These are phyloP conservation scores for Albugo candida DNA, from an alignment of 352 stramenopile species.

Conservation along the genomic window DNA sequence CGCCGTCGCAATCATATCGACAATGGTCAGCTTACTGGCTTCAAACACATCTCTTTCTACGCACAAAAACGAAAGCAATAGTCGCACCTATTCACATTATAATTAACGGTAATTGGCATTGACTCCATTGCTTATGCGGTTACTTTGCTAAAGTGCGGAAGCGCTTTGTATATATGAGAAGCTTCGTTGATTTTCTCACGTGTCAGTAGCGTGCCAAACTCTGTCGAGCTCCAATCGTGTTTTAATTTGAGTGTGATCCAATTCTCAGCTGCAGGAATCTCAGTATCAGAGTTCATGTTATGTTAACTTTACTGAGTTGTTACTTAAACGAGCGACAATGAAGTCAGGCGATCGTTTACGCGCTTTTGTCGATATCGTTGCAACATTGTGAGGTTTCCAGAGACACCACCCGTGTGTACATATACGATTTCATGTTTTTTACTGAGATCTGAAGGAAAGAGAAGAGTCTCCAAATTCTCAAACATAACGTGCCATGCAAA, in stretches of 20 bases:
- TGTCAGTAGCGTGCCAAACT: constrained; percentile 40
- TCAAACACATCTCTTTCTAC: constrained; percentile 30
- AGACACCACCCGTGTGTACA: constrained; percentile 57
- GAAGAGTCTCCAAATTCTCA: constrained; percentile 34
- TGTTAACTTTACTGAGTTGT: too few relatives aligned
- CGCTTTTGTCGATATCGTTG: constrained; percentile 18
- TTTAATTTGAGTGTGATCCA: constrained; percentile 65
- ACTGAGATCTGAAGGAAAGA: constrained; percentile 17
- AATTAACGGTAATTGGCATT: not conserved
- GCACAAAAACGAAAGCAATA: constrained; percentile 47
- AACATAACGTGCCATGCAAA: constrained; percentile 72
- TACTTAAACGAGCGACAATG: too few relatives aligned
- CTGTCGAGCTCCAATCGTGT: constrained; percentile 50
- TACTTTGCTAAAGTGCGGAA: constrained; percentile 53
- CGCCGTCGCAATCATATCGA: constrained; percentile 27
- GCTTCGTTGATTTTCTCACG: constrained; percentile 34
- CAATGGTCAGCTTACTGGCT: constrained; percentile 22
- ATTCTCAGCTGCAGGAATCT: constrained; percentile 11
- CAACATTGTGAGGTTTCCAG: constrained; percentile 55
- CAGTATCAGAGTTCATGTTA: too few relatives aligned
- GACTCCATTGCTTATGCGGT: not conserved
- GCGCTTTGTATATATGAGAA: constrained; percentile 27
- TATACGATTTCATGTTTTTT: constrained; percentile 38
- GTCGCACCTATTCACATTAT: constrained; percentile 17
- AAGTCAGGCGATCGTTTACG: not conserved